Percentiles rank a stretch among this genome's conserved stretches.
These are phyloP conservation scores for Hypomyces rosellus DNA, from an alignment of 2,329 filamentous ascomycete genomes.

Conservation along the genomic window DNA sequence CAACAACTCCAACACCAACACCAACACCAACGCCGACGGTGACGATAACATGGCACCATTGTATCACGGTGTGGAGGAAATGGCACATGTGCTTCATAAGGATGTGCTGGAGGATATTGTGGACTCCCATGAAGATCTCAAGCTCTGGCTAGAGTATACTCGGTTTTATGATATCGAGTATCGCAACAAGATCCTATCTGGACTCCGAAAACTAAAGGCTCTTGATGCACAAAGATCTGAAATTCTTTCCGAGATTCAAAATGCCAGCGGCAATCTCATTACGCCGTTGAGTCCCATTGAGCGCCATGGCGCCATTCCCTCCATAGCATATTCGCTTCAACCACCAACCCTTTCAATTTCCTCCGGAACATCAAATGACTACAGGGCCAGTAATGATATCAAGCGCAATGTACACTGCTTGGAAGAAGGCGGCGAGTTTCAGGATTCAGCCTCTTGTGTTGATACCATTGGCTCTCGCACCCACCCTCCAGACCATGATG, in stretches of 20 bases:
- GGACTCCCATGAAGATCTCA: conserved; percentile 11
- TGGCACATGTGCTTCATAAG: background rate
- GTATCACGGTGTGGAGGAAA: background rate
- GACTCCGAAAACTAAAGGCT: conserved; percentile 12
- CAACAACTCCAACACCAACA: no score
- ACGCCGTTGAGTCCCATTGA: background rate
- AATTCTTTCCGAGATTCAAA: conserved; percentile 16
- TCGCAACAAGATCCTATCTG: conserved; percentile 13
- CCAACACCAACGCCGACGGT: no score
- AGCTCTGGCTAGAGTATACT: conserved; percentile 21
- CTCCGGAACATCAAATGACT: background rate
- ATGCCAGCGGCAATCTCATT: background rate
- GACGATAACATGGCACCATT: no score
- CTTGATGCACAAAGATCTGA: conserved; percentile 17
- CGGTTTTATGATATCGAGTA: conserved; percentile 17
- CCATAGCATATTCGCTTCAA: background rate
- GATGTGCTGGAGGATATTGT: background rate
- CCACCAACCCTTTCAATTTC: background rate
- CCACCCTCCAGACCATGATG: no score
- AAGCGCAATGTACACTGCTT: no score
- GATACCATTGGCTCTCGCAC: no score
- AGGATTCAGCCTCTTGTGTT: no score
- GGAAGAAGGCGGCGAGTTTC: no score
- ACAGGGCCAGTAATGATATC: no score
- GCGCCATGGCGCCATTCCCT: background rate